Evolutionary conservation across 106 monocot genomes (phyloP).

Genomic region (Dioscorea alata): DNA sequence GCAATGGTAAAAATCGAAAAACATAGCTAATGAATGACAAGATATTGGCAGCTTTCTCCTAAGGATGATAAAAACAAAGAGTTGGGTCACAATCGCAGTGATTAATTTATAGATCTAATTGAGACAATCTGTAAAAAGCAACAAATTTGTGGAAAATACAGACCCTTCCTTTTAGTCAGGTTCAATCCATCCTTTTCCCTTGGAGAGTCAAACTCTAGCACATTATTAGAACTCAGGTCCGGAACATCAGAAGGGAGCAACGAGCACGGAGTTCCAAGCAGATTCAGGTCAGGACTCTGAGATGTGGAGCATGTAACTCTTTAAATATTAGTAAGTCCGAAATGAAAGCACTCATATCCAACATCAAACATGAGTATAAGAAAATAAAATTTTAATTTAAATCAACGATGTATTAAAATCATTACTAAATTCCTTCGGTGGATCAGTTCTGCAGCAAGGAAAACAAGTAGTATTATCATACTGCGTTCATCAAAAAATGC

Average conservation of each 20-base stretch:
- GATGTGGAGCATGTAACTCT: neutral
- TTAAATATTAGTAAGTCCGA: conserved; percentile 15
- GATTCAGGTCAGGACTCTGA: conserved; percentile 5
- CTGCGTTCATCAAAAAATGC: conserved; percentile 34
- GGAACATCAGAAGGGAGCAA: neutral
- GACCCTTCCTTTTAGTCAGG: no score
- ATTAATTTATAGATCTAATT: no score
- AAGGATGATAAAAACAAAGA: no score
- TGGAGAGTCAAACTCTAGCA: neutral
- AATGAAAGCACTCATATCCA: neutral
- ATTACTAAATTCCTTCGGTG: conserved; percentile 26
- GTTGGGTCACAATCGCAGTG: no score
- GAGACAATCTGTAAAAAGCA: no score
- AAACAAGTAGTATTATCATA: conserved; percentile 36
- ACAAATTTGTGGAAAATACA: no score
- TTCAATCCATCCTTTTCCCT: neutral
- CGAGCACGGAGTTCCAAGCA: conserved; percentile 4
- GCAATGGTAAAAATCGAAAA: no score
- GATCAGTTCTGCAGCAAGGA: conserved; percentile 38
- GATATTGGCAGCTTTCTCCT: no score
- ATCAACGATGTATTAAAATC: neutral
- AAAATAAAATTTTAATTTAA: neutral
- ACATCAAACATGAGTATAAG: neutral
- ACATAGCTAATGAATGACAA: no score
- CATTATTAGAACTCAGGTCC: no score